Percentiles rank a stretch among this genome's conserved stretches.
Conservation (phyloP, 345 rosid species). For the Bruguiera parviflora region DNA sequence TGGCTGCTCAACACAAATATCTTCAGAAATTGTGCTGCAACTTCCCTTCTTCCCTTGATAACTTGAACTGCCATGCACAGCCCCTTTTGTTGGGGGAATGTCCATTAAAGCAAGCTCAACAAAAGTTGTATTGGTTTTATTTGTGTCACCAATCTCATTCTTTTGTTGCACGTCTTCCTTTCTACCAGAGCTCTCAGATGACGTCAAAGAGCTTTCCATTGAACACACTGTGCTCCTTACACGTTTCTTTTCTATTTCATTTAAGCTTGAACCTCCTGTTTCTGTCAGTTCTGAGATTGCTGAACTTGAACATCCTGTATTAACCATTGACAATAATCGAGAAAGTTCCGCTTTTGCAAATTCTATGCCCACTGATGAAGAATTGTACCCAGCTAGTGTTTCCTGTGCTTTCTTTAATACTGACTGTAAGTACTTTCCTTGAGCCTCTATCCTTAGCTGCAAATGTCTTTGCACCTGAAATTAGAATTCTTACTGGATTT, state of each 20-base stretch:
- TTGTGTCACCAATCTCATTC: slow-evolving; percentile 24
- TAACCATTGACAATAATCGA: slow-evolving; percentile 63
- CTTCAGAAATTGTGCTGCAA: slow-evolving; percentile 32
- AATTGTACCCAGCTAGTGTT: slow-evolving; percentile 67
- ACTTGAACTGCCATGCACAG: slow-evolving; percentile 20
- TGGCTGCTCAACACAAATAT: slow-evolving; percentile 37
- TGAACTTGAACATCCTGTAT: slow-evolving; percentile 45
- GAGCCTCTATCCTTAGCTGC: slow-evolving; percentile 95
- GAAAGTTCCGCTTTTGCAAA: slow-evolving; percentile 72
- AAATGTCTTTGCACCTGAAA: slow-evolving; percentile 88
- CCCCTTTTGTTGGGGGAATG: slow-evolving; percentile 32
- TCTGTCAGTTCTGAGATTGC: slow-evolving; percentile 67
- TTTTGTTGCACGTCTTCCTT: slow-evolving; percentile 33
- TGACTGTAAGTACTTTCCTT: slow-evolving; percentile 86
- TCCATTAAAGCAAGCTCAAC: slow-evolving; percentile 67
- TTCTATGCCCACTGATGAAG: slow-evolving; percentile 57
- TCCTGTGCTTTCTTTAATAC: slow-evolving; percentile 87
- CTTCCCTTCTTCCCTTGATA: slow-evolving; percentile 51
- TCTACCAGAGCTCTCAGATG: slow-evolving; percentile 65
- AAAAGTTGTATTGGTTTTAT: slow-evolving; percentile 16
- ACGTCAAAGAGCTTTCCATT: slow-evolving; percentile 82
- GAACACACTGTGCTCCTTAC: slow-evolving; percentile 52
- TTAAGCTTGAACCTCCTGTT: slow-evolving; percentile 36
- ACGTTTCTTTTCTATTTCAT: slow-evolving; percentile 25
- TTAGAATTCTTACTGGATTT: slow-evolving; percentile 10